These are phyloP conservation scores for Backusella mclennaniae DNA, from an alignment of 192 early-diverging fungal species.

Conservation along the genomic window DNA sequence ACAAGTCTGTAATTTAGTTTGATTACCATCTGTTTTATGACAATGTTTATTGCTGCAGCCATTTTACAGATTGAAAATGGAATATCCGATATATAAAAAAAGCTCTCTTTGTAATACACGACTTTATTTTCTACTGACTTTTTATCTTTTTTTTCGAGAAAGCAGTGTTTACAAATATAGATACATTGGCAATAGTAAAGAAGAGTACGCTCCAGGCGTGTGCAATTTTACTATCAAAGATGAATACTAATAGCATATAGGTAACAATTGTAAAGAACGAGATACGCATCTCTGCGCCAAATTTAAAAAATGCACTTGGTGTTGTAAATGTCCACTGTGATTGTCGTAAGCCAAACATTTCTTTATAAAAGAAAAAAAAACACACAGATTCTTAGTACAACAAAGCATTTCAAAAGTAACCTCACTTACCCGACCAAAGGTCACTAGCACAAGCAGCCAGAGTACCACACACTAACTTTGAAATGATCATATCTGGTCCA, in stretches of 20 bases:
- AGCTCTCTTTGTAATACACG: too few relatives aligned
- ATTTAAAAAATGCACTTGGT: not conserved
- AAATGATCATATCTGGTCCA: not conserved
- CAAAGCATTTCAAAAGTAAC: not conserved
- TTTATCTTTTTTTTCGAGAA: not conserved
- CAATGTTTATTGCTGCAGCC: too few relatives aligned
- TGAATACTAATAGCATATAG: not conserved
- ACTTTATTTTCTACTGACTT: not conserved
- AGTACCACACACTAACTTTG: not conserved
- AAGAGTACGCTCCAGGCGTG: slow-evolving; percentile 3
- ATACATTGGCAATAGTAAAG: not conserved
- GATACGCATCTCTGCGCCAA: not conserved
- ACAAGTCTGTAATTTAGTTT: too few relatives aligned
- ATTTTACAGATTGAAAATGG: too few relatives aligned
- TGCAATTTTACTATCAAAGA: not conserved
- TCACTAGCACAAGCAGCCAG: not conserved
- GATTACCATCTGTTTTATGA: too few relatives aligned
- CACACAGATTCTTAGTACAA: too few relatives aligned
- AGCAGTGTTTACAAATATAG: not conserved
- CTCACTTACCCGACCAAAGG: not conserved
- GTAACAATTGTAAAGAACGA: not conserved
- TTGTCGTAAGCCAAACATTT: not conserved
- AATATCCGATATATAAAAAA: too few relatives aligned
- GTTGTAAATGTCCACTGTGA: not conserved
- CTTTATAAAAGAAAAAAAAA: not conserved